A percentile compares a stretch with the other conserved stretches of the same genome.
These are phyloP conservation scores for Pelargonium cotyledonis DNA, from an alignment of 441 rosid species.

Conservation along the genomic window DNA sequence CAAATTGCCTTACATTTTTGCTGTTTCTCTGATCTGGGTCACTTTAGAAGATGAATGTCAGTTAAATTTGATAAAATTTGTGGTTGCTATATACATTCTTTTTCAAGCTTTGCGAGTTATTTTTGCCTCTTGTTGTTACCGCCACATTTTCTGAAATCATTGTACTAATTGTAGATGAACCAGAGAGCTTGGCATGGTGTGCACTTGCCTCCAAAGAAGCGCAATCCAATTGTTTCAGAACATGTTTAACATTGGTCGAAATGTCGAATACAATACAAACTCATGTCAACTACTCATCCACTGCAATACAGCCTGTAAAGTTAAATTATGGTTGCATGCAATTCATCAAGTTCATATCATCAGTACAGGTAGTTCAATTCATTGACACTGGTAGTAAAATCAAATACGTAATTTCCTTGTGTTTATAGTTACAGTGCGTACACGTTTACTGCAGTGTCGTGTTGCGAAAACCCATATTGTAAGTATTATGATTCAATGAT, in stretches of 20 bases:
- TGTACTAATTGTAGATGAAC: neutral
- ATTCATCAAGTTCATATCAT: neutral
- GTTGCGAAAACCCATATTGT: neutral
- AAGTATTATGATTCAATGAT: neutral
- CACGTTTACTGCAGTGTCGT: neutral
- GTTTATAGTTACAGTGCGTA: neutral
- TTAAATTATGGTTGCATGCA: no score
- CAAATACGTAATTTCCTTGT: neutral
- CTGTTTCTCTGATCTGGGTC: no score
- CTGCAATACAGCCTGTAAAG: neutral
- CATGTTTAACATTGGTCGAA: neutral
- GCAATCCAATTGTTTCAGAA: neutral
- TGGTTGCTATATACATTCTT: neutral
- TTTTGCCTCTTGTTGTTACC: neutral
- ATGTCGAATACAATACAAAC: neutral
- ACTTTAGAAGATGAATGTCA: no score
- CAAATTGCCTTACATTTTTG: no score
- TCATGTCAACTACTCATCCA: neutral
- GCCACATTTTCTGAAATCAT: neutral
- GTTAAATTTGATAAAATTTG: no score
- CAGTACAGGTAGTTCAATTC: neutral
- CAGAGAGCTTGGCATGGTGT: neutral
- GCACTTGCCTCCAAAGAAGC: neutral
- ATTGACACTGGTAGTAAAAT: neutral
- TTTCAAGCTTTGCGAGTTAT: neutral